A percentile compares a stretch with the other conserved stretches of the same genome.
These are phyloP conservation scores for Aspergillus fructus DNA, from an alignment of 2,329 filamentous ascomycete genomes.

Conservation along the genomic window DNA sequence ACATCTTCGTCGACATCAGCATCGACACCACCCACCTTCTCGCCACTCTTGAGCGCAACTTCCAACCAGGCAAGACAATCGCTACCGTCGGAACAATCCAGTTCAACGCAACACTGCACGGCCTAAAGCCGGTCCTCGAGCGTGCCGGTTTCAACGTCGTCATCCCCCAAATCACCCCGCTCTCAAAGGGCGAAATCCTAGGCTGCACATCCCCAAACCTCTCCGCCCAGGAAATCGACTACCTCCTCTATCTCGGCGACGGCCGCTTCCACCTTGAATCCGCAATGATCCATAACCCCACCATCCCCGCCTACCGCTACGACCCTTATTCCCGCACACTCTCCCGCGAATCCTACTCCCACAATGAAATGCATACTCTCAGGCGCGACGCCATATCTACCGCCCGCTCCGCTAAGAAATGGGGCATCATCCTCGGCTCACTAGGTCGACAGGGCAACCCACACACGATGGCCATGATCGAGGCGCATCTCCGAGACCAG, in stretches of 20 bases:
- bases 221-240: constrained; percentile 61
- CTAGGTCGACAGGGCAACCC: constrained; percentile 94
- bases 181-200: constrained; percentile 93
- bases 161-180: constrained; percentile 86
- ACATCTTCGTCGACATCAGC: constrained; percentile 97
- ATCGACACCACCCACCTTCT: constrained; percentile 89
- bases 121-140: constrained; percentile 73
- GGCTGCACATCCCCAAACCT: constrained; percentile 91
- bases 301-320: constrained; percentile 88
- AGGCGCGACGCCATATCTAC: constrained; percentile 73
- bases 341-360: constrained; percentile 87
- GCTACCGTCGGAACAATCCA: constrained; percentile 96
- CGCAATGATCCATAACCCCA: constrained; percentile 98
- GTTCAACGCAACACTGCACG: constrained; percentile 96
- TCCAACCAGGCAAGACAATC: constrained; percentile 78
- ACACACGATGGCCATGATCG: constrained; percentile 84
- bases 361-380: constrained; percentile 83
- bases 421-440: constrained; percentile 92
- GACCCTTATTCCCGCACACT: constrained; percentile 93
- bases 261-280: constrained; percentile 95
- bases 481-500: constrained; percentile 67
- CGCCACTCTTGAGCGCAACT: constrained; percentile 84
- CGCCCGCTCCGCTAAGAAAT: constrained; percentile 77
- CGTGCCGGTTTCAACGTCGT: constrained; percentile 80
- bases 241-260: constrained; percentile 87